These are phyloP conservation scores for Diaporthe nobilis DNA, from an alignment of 2,329 filamentous ascomycete species.

Conservation along the genomic window DNA sequence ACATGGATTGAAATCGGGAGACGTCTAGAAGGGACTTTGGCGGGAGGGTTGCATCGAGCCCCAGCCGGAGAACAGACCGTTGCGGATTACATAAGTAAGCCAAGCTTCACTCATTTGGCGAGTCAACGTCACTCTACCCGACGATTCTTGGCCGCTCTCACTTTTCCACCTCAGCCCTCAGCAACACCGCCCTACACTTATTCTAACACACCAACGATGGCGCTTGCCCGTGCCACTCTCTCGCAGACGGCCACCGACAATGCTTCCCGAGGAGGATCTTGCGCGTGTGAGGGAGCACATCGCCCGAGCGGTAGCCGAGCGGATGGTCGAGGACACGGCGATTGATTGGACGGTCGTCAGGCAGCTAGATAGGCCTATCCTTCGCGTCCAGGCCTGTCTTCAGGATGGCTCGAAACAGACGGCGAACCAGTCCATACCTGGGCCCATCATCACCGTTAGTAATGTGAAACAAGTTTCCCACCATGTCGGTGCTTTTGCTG, in stretches of 20 bases:
- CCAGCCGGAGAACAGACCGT: not conserved
- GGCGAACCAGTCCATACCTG: constrained; percentile 26
- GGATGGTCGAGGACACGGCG: constrained; percentile 13
- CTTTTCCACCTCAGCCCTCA: not conserved
- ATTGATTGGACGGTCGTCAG: constrained; percentile 22
- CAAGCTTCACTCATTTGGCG: constrained; percentile 5
- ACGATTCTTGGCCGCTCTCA: constrained; percentile 17
- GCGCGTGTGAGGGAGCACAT: constrained; percentile 26
- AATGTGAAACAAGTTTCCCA: not conserved
- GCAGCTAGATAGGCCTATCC: constrained; percentile 23
- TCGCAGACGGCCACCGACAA: not conserved
- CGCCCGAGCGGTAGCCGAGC: constrained; percentile 1
- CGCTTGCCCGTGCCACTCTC: not conserved
- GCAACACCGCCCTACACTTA: not conserved
- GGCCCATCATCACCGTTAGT: constrained; percentile 15
- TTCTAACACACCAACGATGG: not conserved
- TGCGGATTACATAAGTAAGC: constrained; percentile 26
- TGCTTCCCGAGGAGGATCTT: constrained; percentile 25
- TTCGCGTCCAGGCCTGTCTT: constrained; percentile 28
- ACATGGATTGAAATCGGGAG: not conserved
- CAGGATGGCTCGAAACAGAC: constrained; percentile 24
- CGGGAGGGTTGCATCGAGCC: not conserved
- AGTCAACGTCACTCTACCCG: constrained; percentile 5
- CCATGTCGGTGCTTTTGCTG: not conserved
- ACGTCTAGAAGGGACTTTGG: not conserved